Evolutionary conservation across 257 asterid species (phyloP).

Genomic region (Cynanchum wilfordii): DNA sequence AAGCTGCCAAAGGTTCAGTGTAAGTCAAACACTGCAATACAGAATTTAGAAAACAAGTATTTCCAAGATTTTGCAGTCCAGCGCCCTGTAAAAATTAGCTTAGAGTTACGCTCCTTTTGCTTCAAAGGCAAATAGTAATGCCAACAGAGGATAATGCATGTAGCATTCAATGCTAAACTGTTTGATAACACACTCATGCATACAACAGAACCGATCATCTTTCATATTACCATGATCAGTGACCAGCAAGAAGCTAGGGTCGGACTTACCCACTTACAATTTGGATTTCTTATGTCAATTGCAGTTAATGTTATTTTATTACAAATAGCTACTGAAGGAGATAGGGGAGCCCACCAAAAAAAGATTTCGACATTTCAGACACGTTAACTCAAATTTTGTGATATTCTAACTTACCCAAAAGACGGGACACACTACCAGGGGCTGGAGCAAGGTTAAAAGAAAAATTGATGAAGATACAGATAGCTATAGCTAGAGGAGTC

Average conservation of each 20-base stretch:
- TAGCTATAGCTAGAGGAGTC: background rate
- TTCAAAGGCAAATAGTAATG: conserved; percentile 4
- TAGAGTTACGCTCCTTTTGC: conserved; percentile 14
- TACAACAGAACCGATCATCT: background rate
- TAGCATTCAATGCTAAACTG: background rate
- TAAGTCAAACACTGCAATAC: conserved; percentile 93
- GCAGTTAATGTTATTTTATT: background rate
- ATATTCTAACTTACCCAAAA: too few species aligned
- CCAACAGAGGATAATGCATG: background rate
- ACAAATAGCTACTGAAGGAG: background rate
- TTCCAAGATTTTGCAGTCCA: conserved; percentile 94
- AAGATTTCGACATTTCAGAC: background rate
- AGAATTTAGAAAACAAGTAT: conserved; percentile 89
- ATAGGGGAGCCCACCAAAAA: background rate
- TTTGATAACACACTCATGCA: background rate
- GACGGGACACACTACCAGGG: too few species aligned
- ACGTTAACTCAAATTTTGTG: background rate
- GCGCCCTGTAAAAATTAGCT: conserved; percentile 70
- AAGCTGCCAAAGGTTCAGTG: conserved; percentile 97
- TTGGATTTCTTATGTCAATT: background rate
- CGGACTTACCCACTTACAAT: background rate
- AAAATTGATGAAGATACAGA: background rate
- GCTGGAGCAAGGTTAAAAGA: too few species aligned
- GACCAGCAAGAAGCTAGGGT: background rate
- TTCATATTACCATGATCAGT: background rate